Evolutionary conservation across 2,329 filamentous ascomycete species (phyloP), one percentile per base, ranked within the genome.

Genomic region (Hypomyces perniciosus): DNA sequence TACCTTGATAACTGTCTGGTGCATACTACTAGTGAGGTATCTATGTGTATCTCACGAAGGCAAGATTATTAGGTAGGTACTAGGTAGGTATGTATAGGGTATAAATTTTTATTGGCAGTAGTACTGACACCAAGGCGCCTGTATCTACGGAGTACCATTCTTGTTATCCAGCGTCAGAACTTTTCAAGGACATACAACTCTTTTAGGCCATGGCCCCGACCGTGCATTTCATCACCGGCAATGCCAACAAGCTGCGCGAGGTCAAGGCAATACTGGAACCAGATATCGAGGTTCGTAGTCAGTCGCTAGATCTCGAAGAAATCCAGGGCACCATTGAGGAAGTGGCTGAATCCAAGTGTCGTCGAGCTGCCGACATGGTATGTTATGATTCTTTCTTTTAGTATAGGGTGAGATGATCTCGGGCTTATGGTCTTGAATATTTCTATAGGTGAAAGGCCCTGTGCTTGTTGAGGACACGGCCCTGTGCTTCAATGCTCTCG

Each of bases 391-490:
- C 26, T 27, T 33, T 34, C 10, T 8, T 34, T n/a, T 33, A 7
- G n/a, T 1, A 27, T 38, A 41, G 20, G 20, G 8, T 43, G 38
- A 53, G 35, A 42, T 20, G 41, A 7, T 31, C 9, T 10, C 8
- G 26, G 7, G 8, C 26, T 38, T 44, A 44, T 43, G 28, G n/a
- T 40, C 4, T 5, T 13, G 26, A 39, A 26, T 27, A n/a, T 37
- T 10, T 9, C 51, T 47, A 4, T 35, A 95, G 90, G 71, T 93
- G 44, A 76, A 86, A 62, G 90, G 90, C 1, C 91, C 95, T 4
- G 93, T 96, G 7, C 77, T 99, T 37, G 92, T 96, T 8, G 93
- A 99, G 71, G 93, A 99, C 69, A 99, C 93, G 12, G 90, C 90
- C 59, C 77, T 99, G 44, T 95, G 90, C 74, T 99, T 96, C 67